Evolutionary conservation across 2,329 filamentous ascomycete species (phyloP).

Genomic region (Dryadomyces sulphureus): DNA sequence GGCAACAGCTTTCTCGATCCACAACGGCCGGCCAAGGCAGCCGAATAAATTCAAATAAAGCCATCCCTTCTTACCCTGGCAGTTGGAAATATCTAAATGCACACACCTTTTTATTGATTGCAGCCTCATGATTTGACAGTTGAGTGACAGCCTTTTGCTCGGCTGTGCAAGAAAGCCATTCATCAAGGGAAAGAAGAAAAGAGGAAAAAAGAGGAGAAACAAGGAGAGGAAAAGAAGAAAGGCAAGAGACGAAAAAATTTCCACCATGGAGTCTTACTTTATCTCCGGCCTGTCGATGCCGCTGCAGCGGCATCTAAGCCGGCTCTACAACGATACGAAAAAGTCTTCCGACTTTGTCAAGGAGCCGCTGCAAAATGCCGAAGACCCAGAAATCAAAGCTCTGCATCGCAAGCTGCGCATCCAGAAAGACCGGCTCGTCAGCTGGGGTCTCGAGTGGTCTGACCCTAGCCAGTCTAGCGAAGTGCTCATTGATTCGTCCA

Average conservation of each 20-base stretch:
- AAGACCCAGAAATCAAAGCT: constrained; percentile 55
- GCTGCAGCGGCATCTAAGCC: constrained; percentile 48
- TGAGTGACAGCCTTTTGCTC: background rate
- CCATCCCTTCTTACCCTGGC: background rate
- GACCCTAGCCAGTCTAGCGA: constrained; percentile 43
- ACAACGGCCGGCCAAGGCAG: background rate
- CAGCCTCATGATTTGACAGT: background rate
- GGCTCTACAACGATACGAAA: constrained; percentile 71
- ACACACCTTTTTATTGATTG: background rate
- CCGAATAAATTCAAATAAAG: constrained; percentile 1
- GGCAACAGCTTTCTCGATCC: background rate
- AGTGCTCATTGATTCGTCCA: constrained; percentile 54
- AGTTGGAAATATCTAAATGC: background rate
- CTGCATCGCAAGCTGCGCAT: constrained; percentile 66
- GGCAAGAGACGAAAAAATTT: too few relatives aligned
- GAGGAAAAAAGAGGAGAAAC: too few relatives aligned
- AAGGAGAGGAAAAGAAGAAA: too few relatives aligned
- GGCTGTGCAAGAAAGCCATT: background rate
- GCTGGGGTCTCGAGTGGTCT: constrained; percentile 72
- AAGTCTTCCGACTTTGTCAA: constrained; percentile 61
- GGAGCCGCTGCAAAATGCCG: constrained; percentile 44
- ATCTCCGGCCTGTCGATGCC: constrained; percentile 38
- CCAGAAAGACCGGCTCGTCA: constrained; percentile 64
- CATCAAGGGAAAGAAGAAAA: too few relatives aligned
- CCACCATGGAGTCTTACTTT: constrained; percentile 33